phyloP scores from a whole-genome alignment of 164 flowering plant genomes.

The Cinnamomum micranthum region DNA sequence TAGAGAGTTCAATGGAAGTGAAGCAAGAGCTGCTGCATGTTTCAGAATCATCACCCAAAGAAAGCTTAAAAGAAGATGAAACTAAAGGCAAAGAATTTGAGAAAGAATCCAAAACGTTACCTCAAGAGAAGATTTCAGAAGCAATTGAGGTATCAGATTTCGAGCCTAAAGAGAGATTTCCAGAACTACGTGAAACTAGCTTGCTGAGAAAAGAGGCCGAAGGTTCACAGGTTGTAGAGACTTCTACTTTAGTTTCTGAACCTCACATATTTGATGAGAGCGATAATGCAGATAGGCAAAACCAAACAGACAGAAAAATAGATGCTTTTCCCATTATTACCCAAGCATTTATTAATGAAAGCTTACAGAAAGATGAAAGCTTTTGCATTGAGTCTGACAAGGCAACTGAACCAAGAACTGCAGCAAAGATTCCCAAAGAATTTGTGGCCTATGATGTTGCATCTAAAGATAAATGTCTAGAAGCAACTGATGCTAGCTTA shows the following conservation, averaged over 20 bases:
- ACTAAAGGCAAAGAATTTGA: neutral
- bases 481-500: neutral
- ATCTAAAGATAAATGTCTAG: neutral
- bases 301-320: neutral
- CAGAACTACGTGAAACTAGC: neutral
- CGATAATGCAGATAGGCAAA: neutral
- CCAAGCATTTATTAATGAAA: neutral
- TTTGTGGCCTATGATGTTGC: neutral
- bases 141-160: neutral
- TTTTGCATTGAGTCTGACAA: neutral
- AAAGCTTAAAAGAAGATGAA: neutral
- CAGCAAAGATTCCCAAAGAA: neutral
- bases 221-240: neutral
- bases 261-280: neutral
- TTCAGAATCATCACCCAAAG: neutral
- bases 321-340: neutral
- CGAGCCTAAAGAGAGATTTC: neutral
- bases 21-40: neutral
- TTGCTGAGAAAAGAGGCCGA: neutral
- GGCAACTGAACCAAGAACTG: neutral
- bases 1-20: neutral
- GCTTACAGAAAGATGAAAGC: constrained; percentile 2
- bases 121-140: neutral
- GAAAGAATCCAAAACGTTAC: neutral
- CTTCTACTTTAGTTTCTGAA: neutral